Evolutionary conservation across 2,329 filamentous ascomycete species (phyloP), one percentile per base, ranked within the genome.

Genomic region (Colletotrichum euphorbiae): DNA sequence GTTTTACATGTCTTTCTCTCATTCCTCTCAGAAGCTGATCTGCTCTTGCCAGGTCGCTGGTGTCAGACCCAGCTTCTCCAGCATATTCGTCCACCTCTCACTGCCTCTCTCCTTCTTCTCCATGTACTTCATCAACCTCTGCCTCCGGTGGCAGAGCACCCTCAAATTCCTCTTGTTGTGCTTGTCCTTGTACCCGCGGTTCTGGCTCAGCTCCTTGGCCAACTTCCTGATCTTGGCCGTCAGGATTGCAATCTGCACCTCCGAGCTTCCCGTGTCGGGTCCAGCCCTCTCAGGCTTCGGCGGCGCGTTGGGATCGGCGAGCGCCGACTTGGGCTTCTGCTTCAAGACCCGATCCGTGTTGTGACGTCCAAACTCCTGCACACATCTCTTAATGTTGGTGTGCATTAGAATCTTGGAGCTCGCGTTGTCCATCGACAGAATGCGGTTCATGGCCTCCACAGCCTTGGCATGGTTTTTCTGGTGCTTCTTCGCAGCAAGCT

Each of bases 221-320:
- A 99, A 79, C 24, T 91, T 90, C 71, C 93, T 86, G 77, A 99
- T 99, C 86, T 98, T 98, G 65, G 93, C 88, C 3, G 96, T 99
- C 77, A 99, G 80, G 73, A 99, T 97, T 51, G 94, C 94, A 72
- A 97, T 93, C 83, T 99, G 96, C n/a, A 99, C 97, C 81, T 99
- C 96, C 6, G 93, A 93, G 74, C 93, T 97, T 40, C 96, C 96
- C 1, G 95, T 99, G 77, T 99, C 96, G 5, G 91, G 92, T 0
- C 96, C 96, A n/a, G 90, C 89, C 36, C 97, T 91, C 28, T 73
- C 72, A 66, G 79, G 81, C 81, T 74, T 80, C 67, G 79, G 79
- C 73, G 78, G 76, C 15, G 74, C 76, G 60, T 80, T 75, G 73
- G 82, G 75, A 67, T 77, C 70, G 75, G 76, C 54, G 76, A 83